These are phyloP conservation scores for Ophiostoma piceae DNA, from an alignment of 2,329 filamentous ascomycete species.

Conservation along the genomic window DNA sequence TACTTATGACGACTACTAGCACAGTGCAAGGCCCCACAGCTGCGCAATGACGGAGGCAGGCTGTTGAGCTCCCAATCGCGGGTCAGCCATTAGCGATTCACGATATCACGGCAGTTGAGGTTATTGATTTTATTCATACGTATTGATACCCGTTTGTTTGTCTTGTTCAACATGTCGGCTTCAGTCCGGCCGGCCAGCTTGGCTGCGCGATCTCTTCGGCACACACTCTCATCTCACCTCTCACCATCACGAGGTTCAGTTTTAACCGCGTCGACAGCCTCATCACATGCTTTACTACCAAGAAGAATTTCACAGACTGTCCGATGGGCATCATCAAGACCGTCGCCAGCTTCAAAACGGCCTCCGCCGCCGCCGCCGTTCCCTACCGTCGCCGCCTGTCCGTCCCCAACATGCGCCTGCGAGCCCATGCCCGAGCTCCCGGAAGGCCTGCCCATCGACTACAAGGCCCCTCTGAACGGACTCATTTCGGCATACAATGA, in stretches of 20 bases:
- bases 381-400: slow-evolving; percentile 54
- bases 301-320: not conserved
- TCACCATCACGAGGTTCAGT: not conserved
- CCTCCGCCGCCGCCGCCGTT: slow-evolving; percentile 33
- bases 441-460: slow-evolving; percentile 67
- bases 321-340: not conserved
- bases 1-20: not conserved
- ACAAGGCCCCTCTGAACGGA: slow-evolving; percentile 62
- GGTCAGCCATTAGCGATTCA: not conserved
- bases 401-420: slow-evolving; percentile 70
- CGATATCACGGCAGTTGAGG: not conserved
- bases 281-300: not conserved
- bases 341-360: not conserved
- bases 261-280: not conserved
- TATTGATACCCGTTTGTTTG: not conserved
- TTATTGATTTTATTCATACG: not conserved
- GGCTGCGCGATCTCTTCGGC: slow-evolving; percentile 1
- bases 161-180: not conserved
- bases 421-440: slow-evolving; percentile 61
- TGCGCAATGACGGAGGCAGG: not conserved
- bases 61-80: not conserved
- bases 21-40: slow-evolving; percentile 11
- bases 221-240: not conserved
- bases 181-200: not conserved
- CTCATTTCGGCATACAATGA: slow-evolving; percentile 74